phyloP scores from a whole-genome alignment of 2,329 filamentous ascomycete species.

The Hypoxylon sp. region DNA sequence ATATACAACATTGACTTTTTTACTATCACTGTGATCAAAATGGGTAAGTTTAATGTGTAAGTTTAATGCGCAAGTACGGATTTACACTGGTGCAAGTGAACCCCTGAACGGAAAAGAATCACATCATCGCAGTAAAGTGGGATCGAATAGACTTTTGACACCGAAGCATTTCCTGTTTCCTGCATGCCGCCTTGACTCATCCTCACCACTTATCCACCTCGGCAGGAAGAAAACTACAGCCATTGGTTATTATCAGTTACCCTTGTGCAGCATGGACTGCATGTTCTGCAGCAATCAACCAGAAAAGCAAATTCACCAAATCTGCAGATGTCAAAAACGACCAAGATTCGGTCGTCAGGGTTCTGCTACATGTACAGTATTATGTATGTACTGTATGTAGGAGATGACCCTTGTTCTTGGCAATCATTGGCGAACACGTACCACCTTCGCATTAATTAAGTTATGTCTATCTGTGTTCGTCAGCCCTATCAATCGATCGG shows the following conservation, averaged over 20 bases:
- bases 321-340: conserved; percentile 17
- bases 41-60: too few relatives aligned
- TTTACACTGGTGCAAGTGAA: too few relatives aligned
- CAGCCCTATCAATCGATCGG: conserved; percentile 36
- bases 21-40: too few relatives aligned
- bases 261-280: not conserved
- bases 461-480: conserved; percentile 22
- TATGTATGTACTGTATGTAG: too few relatives aligned
- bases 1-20: conserved; percentile 23
- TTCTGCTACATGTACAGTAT: too few relatives aligned
- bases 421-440: conserved; percentile 30
- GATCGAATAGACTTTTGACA: conserved; percentile 33
- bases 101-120: conserved; percentile 21
- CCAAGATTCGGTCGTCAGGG: conserved; percentile 22
- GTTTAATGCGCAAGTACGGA: too few relatives aligned
- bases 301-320: conserved; percentile 5
- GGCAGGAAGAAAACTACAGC: too few relatives aligned
- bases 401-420: conserved; percentile 10
- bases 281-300: conserved; percentile 14
- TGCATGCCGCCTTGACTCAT: conserved; percentile 38
- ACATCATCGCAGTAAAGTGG: conserved; percentile 17
- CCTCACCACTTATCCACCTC: too few relatives aligned
- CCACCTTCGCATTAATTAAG: conserved; percentile 5
- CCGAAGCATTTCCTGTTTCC: conserved; percentile 29
- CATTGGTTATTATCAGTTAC: too few relatives aligned